phyloP scores from a whole-genome alignment of 139 green algal species.

The Chlorella vulgaris region DNA sequence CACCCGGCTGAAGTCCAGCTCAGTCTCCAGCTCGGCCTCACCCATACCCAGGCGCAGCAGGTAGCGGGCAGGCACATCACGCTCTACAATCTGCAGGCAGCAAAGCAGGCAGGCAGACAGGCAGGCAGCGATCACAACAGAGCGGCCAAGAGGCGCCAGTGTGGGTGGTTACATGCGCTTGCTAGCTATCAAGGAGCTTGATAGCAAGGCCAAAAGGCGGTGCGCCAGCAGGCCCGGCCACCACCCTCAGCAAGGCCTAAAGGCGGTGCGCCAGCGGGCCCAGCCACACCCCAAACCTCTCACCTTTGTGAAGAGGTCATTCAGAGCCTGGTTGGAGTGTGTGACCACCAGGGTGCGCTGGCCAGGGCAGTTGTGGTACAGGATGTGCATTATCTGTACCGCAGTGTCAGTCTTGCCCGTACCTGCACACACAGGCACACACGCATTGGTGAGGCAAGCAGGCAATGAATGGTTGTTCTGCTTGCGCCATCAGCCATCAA shows the following conservation, averaged over 20 bases:
- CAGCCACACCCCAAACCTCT: background rate
- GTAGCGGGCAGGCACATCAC: conserved; percentile 83
- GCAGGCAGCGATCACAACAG: background rate
- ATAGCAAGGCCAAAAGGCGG: no score
- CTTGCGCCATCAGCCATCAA: no score
- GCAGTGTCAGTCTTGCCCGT: conserved; percentile 98
- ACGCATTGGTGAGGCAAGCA: background rate
- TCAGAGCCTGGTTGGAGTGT: conserved; percentile 97
- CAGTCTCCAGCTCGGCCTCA: conserved; percentile 91
- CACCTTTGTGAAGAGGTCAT: conserved; percentile 76
- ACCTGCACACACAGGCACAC: conserved; percentile 42
- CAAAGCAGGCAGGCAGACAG: no score
- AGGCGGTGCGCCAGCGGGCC: background rate
- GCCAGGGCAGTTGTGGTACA: conserved; percentile 94
- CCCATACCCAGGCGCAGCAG: conserved; percentile 95
- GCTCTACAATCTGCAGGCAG: conserved; percentile 91
- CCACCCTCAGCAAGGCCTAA: no score
- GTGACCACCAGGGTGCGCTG: conserved; percentile 96
- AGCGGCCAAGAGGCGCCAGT: background rate
- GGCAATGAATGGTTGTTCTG: background rate
- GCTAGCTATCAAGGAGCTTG: no score
- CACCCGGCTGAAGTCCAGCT: conserved; percentile 83
- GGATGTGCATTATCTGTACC: conserved; percentile 90
- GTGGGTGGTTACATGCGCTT: background rate
- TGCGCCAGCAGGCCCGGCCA: no score